Conservation (phyloP, 345 rosid species). For the Lagerstroemia speciosa region DNA sequence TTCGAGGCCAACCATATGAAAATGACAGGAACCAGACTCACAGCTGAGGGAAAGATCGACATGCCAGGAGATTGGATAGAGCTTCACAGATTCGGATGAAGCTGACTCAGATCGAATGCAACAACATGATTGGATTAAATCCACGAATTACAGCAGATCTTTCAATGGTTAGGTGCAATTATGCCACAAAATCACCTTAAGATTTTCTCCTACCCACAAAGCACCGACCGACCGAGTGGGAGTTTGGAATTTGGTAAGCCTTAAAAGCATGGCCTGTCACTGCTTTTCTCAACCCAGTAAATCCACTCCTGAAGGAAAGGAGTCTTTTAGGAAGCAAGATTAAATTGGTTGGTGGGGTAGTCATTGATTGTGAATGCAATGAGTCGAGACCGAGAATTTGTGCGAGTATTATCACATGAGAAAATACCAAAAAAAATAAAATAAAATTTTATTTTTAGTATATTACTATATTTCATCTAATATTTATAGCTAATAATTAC, state of each 20-base stretch:
- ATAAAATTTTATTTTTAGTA: too few species aligned
- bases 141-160: neutral
- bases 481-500: too few species aligned
- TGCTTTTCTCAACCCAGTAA: neutral
- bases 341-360: neutral
- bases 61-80: too few species aligned
- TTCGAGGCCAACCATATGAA: too few species aligned
- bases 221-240: conserved; percentile 1
- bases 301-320: neutral
- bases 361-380: neutral
- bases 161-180: neutral
- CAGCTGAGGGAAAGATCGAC: too few species aligned
- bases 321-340: conserved; percentile 1
- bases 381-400: neutral
- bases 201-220: neutral
- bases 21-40: too few species aligned
- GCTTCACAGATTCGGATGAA: too few species aligned
- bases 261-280: neutral
- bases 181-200: neutral
- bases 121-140: neutral
- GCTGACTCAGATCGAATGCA: too few species aligned
- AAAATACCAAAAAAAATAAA: too few species aligned
- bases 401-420: too few species aligned
- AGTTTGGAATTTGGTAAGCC: neutral
- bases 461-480: too few species aligned